Evolutionary conservation across 2,329 filamentous ascomycete genomes (phyloP).

Genomic region (Colletotrichum sp.): DNA sequence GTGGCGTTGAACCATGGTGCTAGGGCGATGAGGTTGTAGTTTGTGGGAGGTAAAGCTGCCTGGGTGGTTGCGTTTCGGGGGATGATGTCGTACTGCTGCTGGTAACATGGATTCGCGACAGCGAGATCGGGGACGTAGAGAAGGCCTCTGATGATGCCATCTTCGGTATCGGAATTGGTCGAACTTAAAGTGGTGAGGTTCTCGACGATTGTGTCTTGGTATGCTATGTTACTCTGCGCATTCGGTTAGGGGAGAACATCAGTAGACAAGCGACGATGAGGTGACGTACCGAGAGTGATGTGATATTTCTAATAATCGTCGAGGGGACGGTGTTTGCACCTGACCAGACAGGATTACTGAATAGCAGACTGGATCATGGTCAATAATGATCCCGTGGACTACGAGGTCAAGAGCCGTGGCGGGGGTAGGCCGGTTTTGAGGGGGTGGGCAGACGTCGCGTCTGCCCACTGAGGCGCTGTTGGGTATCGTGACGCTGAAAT

Average conservation of each 20-base stretch:
- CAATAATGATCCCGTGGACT: background rate
- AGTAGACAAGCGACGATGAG: background rate
- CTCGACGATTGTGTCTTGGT: conserved; percentile 52
- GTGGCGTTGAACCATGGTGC: conserved; percentile 82
- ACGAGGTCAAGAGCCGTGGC: background rate
- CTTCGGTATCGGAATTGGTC: conserved; percentile 63
- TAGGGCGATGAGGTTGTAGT: conserved; percentile 79
- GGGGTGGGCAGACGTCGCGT: background rate
- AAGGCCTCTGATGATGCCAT: conserved; percentile 74
- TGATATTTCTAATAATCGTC: conserved; percentile 62
- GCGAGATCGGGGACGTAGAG: conserved; percentile 82
- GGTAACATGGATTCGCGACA: conserved; percentile 63
- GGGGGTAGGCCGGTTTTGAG: background rate
- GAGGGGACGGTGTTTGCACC: conserved; percentile 54
- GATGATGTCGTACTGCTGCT: conserved; percentile 68
- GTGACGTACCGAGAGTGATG: conserved; percentile 56
- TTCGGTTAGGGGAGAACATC: conserved; percentile 19
- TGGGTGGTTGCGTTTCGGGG: conserved; percentile 77
- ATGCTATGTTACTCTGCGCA: conserved; percentile 46
- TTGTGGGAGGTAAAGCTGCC: conserved; percentile 68
- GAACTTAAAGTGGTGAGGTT: conserved; percentile 81
- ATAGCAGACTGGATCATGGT: conserved; percentile 52
- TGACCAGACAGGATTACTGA: conserved; percentile 63
- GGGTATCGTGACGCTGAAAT: background rate
- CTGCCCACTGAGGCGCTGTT: conserved; percentile 6